Evolutionary conservation across 805 yeast genomes (phyloP).

Genomic region (Saccharomycopsis amapae): DNA sequence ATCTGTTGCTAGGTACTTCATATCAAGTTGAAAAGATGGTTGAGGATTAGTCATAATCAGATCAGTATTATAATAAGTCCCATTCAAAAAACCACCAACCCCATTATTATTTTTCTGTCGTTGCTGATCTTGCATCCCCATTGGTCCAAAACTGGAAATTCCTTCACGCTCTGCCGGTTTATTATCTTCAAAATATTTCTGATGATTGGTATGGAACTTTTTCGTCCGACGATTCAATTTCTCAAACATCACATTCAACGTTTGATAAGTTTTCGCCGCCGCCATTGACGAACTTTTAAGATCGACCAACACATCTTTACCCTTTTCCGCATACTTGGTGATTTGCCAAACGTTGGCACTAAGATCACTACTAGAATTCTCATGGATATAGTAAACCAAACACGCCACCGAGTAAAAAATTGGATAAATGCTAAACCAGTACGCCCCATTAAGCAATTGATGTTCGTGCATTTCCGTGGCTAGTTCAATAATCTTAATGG

Average conservation of each 20-base stretch:
- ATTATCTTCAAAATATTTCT: constrained; percentile 18
- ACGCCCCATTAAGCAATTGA: constrained; percentile 70
- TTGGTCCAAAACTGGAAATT: background rate
- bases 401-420: constrained; percentile 86
- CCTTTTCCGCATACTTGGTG: constrained; percentile 72
- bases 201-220: constrained; percentile 27
- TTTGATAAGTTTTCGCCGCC: constrained; percentile 71
- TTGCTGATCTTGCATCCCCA: background rate
- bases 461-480: constrained; percentile 75
- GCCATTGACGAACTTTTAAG: constrained; percentile 71
- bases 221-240: constrained; percentile 71
- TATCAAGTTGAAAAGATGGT: constrained; percentile 15
- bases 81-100: background rate
- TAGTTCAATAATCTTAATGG: constrained; percentile 71
- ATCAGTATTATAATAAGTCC: constrained; percentile 4
- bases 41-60: constrained; percentile 13
- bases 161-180: background rate
- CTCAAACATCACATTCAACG: constrained; percentile 73
- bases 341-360: constrained; percentile 28
- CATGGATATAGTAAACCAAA: constrained; percentile 71
- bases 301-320: constrained; percentile 62
- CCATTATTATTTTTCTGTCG: background rate
- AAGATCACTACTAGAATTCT: constrained; percentile 26
- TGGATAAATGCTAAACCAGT: constrained; percentile 88
- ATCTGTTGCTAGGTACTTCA: background rate